Conservation (phyloP, 352 stramenopile genomes). For the Phytophthora tentaculata region DNA sequence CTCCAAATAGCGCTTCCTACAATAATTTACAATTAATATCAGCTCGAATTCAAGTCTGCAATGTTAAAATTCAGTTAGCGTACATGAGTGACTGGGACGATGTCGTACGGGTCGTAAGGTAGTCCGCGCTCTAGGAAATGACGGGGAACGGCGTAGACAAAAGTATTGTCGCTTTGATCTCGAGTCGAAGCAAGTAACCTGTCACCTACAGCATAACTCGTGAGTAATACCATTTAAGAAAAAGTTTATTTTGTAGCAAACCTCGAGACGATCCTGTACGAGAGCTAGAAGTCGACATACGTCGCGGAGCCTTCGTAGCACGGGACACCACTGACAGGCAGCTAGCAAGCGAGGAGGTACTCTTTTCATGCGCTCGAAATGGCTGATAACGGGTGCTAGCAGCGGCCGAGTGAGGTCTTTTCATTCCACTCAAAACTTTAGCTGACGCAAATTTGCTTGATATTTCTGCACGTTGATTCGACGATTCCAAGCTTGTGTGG, state of each 20-base stretch:
- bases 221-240: background rate
- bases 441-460: background rate
- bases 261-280: slow-evolving; percentile 21
- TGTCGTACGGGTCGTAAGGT: slow-evolving; percentile 74
- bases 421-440: slow-evolving; percentile 15
- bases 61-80: background rate
- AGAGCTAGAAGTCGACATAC: slow-evolving; percentile 14
- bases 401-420: slow-evolving; percentile 38
- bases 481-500: background rate
- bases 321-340: slow-evolving; percentile 25
- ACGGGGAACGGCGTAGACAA: slow-evolving; percentile 69
- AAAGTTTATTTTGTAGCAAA: slow-evolving; percentile 10
- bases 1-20: slow-evolving; percentile 32
- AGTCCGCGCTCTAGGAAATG: slow-evolving; percentile 55
- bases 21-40: background rate
- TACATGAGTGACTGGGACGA: slow-evolving; percentile 68
- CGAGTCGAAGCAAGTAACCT: slow-evolving; percentile 25
- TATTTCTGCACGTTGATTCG: slow-evolving; percentile 9
- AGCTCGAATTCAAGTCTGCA: background rate
- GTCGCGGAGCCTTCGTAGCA: slow-evolving; percentile 12
- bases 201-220: slow-evolving; percentile 12
- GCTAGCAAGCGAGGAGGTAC: slow-evolving; percentile 14
- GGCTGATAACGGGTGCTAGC: slow-evolving; percentile 17
- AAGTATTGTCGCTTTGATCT: slow-evolving; percentile 45
- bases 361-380: slow-evolving; percentile 24